Base-by-base conservation (phyloP, 2,329 filamentous ascomycete species). In the Coniochaeta hoffmannii region DNA sequence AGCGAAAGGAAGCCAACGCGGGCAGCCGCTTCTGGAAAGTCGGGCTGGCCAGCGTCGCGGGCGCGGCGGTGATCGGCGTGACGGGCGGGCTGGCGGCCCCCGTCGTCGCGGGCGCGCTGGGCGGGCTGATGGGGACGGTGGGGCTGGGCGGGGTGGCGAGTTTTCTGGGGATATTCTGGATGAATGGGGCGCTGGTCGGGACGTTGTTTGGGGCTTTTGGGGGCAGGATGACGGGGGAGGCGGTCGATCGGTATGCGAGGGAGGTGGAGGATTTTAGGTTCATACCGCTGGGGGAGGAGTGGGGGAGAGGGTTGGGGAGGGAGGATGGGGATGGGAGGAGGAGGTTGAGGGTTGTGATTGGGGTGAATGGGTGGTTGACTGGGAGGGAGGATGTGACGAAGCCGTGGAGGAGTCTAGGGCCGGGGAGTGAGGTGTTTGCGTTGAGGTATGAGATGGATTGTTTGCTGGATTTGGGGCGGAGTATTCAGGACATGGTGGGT, bases 41-140 rank as follows among this genome's bases (percentile, higher is more conserved):
- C 19, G 90, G 92, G 0, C 76, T 97, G 26, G 93, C 92, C 0
- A 89, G 88, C 9, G 90, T 95, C 0, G 91, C 90, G 0, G 93
- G 93, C 11, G 93, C 93, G 1, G 89, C 89, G 0, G 75, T 96
- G 1, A 92, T 97, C n/a, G 92, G 92, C 6, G 82, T 97, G 3
- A 96, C 91, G 0, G 92, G 92, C 17, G 92, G 92, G 1, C 77
- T 96, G n/a, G 92, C 92, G 1, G 91, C 92, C 0, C 92, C 92
- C 0, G 76, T 96, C 0, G 87, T 96, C 14, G 92, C 92, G 4
- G 91, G 90, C 4, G 90, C 90, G 0, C 79, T 97, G 14, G 91
- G 91, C 2, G 86, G 87, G 1, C 78, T 96, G 2, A 89, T 96
- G 82, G 89, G 90, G 14, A 89, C 89, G 0, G 79, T 96, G 1